These are phyloP conservation scores for Strigomonas culicis DNA, from an alignment of 208 protist species.

Conservation along the genomic window DNA sequence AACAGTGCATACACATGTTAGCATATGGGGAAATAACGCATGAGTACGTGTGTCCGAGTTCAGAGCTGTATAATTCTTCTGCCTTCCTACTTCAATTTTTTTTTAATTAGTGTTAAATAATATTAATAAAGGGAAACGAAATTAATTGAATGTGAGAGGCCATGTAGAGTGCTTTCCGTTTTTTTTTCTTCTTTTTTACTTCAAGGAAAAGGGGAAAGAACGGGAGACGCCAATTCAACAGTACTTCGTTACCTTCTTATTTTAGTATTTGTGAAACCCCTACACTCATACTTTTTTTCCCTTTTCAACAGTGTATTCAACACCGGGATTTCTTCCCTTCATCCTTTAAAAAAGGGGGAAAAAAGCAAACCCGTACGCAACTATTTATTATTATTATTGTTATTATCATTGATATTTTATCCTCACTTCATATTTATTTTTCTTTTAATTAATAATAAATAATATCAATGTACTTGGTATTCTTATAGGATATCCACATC, in stretches of 20 bases:
- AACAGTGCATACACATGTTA: not conserved
- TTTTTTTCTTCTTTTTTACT: not conserved
- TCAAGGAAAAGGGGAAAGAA: not conserved
- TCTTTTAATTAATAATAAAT: not conserved
- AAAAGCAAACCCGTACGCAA: not conserved
- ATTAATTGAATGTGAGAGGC: not conserved
- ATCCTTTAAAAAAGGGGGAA: not conserved
- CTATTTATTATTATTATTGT: not conserved
- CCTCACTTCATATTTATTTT: not conserved
- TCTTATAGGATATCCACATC: slow-evolving; percentile 77
- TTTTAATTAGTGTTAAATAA: not conserved
- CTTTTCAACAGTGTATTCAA: too few relatives aligned
- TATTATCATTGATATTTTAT: not conserved
- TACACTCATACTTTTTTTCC: not conserved
- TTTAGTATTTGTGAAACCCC: not conserved
- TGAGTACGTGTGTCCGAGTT: too few relatives aligned
- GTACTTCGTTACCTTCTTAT: not conserved
- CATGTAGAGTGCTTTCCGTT: not conserved
- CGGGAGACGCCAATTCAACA: not conserved
- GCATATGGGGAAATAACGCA: too few relatives aligned
- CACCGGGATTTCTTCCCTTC: not conserved
- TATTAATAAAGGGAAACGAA: not conserved
- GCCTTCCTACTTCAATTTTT: not conserved
- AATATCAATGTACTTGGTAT: not conserved
- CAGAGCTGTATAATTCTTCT: too few relatives aligned